Evolutionary conservation across 2,329 filamentous ascomycete species (phyloP), one percentile per base, ranked within the genome.

Genomic region (Alternaria sp.): DNA sequence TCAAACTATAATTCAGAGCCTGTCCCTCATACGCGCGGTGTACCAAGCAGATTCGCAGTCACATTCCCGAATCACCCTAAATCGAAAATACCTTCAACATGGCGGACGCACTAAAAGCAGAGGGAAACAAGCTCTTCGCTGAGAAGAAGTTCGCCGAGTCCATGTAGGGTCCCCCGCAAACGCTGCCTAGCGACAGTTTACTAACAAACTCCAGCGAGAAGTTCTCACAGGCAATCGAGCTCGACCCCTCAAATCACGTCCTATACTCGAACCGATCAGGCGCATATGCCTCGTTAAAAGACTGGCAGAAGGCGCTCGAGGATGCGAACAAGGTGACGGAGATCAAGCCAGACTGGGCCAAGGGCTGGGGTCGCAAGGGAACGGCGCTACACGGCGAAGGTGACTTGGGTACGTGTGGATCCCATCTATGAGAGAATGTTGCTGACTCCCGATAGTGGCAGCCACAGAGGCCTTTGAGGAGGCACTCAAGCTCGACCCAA

Each of bases 101-200:
- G 88, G 87, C 88, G 68, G 88, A 90, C 81, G 86, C 94, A 87
- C 89, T 99, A 75, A 99, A 99, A 86, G 93, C 94, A 76, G 91
- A 95, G 79, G 95, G 94, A 85, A 99, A 99, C 86, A 97, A 97
- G 86, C 94, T 96, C 82, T 99, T 99, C 81, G 91, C 93, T 69
- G 93, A 92, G 65, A 98, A 98, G 87, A 93, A 98, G 82, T 99
- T 97, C 80, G 87, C 93, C 75, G 93, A 94, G 80, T 95, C 95
- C 77, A 89, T 97, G 94, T 98, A 87, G 82, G 92, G 89, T 67
- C 67, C 69, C 28, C 71, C 66, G 69, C 65, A 56, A 60, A 54
- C 43, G 48, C 41, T 54, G 36, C 51, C 48, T 53, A 36, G 59
- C 38, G 61, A 45, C 51, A 38, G 38, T 36, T 10, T 54, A 28